Evolutionary conservation across 1,139 yeast species (phyloP).

Genomic region (Wickerhamiella pararugosa): DNA sequence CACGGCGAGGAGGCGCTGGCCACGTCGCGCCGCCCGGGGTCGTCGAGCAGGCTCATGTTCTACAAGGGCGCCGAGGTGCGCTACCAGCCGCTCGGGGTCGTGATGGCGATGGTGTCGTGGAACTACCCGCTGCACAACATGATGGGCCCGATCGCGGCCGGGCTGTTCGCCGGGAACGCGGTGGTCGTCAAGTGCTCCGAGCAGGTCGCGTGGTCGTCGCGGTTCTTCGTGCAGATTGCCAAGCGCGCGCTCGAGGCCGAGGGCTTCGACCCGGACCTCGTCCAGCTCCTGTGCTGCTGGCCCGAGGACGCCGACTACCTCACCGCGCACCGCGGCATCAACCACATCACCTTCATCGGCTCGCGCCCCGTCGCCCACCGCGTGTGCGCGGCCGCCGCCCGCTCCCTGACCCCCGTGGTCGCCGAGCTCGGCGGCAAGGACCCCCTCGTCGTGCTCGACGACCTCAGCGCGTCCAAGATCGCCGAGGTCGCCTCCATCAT

Average conservation of each 20-base stretch:
- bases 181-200: conserved; percentile 88
- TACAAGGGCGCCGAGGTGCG: conserved; percentile 84
- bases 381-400: conserved; percentile 69
- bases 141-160: conserved; percentile 81
- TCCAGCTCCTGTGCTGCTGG: conserved; percentile 62
- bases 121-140: conserved; percentile 83
- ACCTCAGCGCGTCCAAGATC: conserved; percentile 26
- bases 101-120: conserved; percentile 89
- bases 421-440: conserved; percentile 96
- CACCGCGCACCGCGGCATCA: conserved; percentile 65
- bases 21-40: conserved; percentile 73
- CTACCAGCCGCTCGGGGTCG: conserved; percentile 81
- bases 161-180: conserved; percentile 81
- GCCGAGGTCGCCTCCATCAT: conserved; percentile 60
- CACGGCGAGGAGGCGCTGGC: conserved; percentile 62
- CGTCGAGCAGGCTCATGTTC: conserved; percentile 65
- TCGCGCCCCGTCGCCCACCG: conserved; percentile 87
- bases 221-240: conserved; percentile 56
- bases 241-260: conserved; percentile 56
- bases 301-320: conserved; percentile 78
- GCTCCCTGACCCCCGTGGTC: conserved; percentile 77
- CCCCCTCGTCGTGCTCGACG: conserved; percentile 68
- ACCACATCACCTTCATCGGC: conserved; percentile 89
- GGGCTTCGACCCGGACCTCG: conserved; percentile 64
- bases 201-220: conserved; percentile 89